Evolutionary conservation across 176 grass and related monocot species (phyloP), one percentile per base, ranked within the genome.

Genomic region (Puya raimondii): DNA sequence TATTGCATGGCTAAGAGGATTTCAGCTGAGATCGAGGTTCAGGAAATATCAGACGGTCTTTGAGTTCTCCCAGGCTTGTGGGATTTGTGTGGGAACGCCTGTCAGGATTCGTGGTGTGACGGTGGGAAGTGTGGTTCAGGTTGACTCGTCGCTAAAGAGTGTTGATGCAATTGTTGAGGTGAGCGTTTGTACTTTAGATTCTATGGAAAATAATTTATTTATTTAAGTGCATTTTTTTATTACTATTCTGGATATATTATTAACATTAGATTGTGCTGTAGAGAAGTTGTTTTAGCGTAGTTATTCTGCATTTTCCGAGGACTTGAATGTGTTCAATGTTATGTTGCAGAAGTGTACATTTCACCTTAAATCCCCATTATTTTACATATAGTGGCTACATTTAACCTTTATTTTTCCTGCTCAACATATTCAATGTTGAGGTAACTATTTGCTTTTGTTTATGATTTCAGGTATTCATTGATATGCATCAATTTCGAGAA

Each of bases 41-140:
- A 83, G 85, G 57, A 93, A 78, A 74, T 99, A 99, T 71, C 86
- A 69, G 15, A 79, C 85, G 2, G 85, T 99, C 22, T 94, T 99
- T 65, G 82, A 94, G 80, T 94, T 99, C 82, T 80, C 53, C 66
- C 95, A 94, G 82, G 95, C 95, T 0, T 78, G 72, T 67, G 95
- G 95, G 56, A 93, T 99, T 67, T 99, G 95, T 77, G 95, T 99
- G 51, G 95, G 95, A 53, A 99, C 95, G 17, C 90, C 95, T 3
- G 78, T 99, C 42, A 66, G 95, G 66, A 99, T 99, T 18, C 86
- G 95, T 25, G 95, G 95, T 66, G 87, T 94, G 74, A 88, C 87
- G 11, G 87, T 99, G 2, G 95, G 95, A 47, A 91, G 65, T 81
- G 95, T 99, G 65, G 80, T 99, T 52, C 80, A 86, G 1, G 95